Evolutionary conservation across 305 asterid genomes (phyloP).

Genomic region (Euphrasia arctica): DNA sequence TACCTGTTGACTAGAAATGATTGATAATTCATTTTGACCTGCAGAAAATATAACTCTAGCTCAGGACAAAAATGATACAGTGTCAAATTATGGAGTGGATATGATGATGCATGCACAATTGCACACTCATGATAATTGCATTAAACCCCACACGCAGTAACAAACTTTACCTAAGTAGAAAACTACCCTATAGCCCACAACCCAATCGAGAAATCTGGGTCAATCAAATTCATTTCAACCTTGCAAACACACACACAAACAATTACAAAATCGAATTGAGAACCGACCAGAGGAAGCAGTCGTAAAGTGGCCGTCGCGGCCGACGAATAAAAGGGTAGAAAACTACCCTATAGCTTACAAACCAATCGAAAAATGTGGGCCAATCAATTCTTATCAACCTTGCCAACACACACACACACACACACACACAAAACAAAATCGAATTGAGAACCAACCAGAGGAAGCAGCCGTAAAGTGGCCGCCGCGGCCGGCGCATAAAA

Average conservation of each 20-base stretch:
- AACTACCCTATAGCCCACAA: too few relatives aligned
- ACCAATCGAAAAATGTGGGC: too few relatives aligned
- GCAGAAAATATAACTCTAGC: slow-evolving; percentile 29
- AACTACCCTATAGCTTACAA: too few relatives aligned
- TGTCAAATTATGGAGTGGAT: slow-evolving; percentile 9
- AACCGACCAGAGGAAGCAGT: slow-evolving; percentile 52
- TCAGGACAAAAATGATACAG: slow-evolving; percentile 2
- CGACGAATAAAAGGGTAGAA: slow-evolving; percentile 41
- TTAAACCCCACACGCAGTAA: neutral
- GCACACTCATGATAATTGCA: slow-evolving; percentile 1
- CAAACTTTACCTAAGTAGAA: too few relatives aligned
- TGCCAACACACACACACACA: too few relatives aligned
- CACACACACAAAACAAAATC: neutral
- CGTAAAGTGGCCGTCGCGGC: slow-evolving; percentile 50
- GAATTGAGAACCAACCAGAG: slow-evolving; percentile 43
- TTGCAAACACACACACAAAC: neutral
- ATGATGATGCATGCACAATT: slow-evolving; percentile 3
- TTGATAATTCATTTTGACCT: slow-evolving; percentile 51
- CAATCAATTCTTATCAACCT: too few relatives aligned
- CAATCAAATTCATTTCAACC: neutral
- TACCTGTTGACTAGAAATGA: slow-evolving; percentile 56
- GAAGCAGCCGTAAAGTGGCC: slow-evolving; percentile 41
- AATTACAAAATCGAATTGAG: neutral
- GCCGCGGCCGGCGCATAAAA: slow-evolving; percentile 55
- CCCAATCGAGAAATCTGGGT: neutral